phyloP scores from a whole-genome alignment of 2,329 filamentous ascomycete genomes.

The Lachnellula cervina region DNA sequence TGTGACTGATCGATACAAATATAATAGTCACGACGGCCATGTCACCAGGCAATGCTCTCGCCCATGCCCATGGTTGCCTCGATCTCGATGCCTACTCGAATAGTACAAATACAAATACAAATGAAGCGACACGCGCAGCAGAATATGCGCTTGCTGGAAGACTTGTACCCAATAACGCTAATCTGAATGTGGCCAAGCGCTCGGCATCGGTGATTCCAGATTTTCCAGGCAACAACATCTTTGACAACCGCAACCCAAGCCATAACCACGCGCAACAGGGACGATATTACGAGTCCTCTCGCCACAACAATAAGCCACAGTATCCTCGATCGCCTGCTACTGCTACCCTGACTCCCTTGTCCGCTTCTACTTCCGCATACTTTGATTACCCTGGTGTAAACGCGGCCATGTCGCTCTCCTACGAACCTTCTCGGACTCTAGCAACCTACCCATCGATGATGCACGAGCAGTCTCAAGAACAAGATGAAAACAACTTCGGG shows the following conservation, averaged over 20 bases:
- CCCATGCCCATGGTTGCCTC: constrained; percentile 10
- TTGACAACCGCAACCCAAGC: background rate
- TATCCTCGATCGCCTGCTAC: constrained; percentile 6
- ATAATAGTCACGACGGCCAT: constrained; percentile 8
- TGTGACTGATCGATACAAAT: constrained; percentile 18
- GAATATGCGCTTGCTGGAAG: background rate
- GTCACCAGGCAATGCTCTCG: no score
- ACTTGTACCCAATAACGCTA: background rate
- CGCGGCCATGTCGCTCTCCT: constrained; percentile 25
- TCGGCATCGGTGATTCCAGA: constrained; percentile 1
- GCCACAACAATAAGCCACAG: constrained; percentile 4
- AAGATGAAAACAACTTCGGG: constrained; percentile 24
- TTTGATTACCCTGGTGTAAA: constrained; percentile 2
- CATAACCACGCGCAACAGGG: constrained; percentile 4
- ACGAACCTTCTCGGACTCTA: constrained; percentile 24
- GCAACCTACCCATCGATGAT: constrained; percentile 27
- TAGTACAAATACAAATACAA: constrained; percentile 10
- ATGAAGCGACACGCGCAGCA: background rate
- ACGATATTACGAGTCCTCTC: constrained; percentile 13
- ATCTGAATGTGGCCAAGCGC: constrained; percentile 7
- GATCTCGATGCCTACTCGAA: background rate
- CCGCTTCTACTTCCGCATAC: background rate
- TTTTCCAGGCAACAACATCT: constrained; percentile 7
- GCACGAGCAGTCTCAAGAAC: constrained; percentile 27
- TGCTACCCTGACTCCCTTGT: constrained; percentile 9